phyloP scores from a whole-genome alignment of 768 basidiomycete species.

The Amanita phalloides region DNA sequence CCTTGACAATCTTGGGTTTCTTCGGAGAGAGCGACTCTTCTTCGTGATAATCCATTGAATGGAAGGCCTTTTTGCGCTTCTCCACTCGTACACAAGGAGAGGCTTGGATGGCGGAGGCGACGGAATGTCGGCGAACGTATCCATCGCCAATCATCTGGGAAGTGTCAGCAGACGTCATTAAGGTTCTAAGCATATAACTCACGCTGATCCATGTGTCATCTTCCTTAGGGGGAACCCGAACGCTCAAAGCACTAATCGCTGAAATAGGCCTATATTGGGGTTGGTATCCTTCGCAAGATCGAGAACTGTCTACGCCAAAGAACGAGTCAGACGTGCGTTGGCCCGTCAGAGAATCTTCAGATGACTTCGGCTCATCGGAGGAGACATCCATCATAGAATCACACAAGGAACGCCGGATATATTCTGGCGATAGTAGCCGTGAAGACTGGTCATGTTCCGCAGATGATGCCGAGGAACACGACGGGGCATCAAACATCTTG shows the following conservation, averaged over 20 bases:
- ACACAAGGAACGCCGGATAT: slow-evolving; percentile 29
- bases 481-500: slow-evolving; percentile 76
- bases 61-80: slow-evolving; percentile 47
- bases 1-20: slow-evolving; percentile 42
- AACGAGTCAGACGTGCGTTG: slow-evolving; percentile 41
- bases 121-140: slow-evolving; percentile 56
- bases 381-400: slow-evolving; percentile 59
- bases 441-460: slow-evolving; percentile 21
- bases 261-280: slow-evolving; percentile 59
- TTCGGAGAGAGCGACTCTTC: slow-evolving; percentile 28
- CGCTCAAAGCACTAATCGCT: slow-evolving; percentile 38
- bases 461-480: slow-evolving; percentile 60
- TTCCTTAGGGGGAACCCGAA: slow-evolving; percentile 45
- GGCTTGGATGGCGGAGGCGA: slow-evolving; percentile 53
- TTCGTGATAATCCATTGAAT: slow-evolving; percentile 14
- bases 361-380: slow-evolving; percentile 24
- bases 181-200: slow-evolving; percentile 14
- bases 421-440: slow-evolving; percentile 1
- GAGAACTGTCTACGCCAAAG: slow-evolving; percentile 41
- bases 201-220: slow-evolving; percentile 73
- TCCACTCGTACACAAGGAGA: slow-evolving; percentile 63
- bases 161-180: background rate
- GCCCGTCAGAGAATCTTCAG: slow-evolving; percentile 45
- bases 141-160: slow-evolving; percentile 72
- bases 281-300: slow-evolving; percentile 23